Base-by-base conservation (phyloP, 2,329 filamentous ascomycete species). In the Colletotrichum sp. region DNA sequence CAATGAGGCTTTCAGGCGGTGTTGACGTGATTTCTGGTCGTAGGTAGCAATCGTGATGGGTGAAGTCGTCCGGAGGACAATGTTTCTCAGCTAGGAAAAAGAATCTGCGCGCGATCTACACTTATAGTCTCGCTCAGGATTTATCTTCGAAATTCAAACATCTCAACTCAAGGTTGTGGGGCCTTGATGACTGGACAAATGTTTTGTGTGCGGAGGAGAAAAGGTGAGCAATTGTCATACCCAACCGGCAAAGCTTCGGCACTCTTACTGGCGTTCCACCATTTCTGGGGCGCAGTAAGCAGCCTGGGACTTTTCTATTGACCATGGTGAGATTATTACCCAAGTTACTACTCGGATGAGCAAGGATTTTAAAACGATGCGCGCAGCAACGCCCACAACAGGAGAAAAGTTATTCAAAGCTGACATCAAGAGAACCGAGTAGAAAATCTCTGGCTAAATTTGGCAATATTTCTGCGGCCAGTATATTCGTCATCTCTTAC, bases 31-130 rank as follows among this genome's bases (percentile, higher is more conserved):
- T 1, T 39, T 39, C 16, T 44, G 39, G 39, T n/a, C 39, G 39
- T n/a, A 10, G 18, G 8, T 6, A 44, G 16, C 39, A 44, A 44
- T 44, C 16, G 39, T 44, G 39, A 44, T n/a, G 39, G 39, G 39
- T 44, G 39, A 39, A 39, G 36, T 39, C 36, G 15, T 9, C 4
- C 36, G 36, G 39, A 44, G 8, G 8, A n/a, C 0, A 44, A 44
- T 0, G 9, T 3, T n/a, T 44, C 18, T 6, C 0, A n/a, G 39
- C 18, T 6, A n/a, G 39, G 9, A n/a, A 39, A 44, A 10, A 10
- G 5, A 44, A n/a, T 44, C 18, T 44, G 5, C 5, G 39, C 16
- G 18, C 39, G 39, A 3, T 44, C 39, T 18, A n/a, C 39, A 44
- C 39, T 44, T 44, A 10, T n/a, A 1, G 39, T n/a, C 1, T 39